Conservation (phyloP, 176 grass and related monocot genomes). For the Oryza meyeriana region DNA sequence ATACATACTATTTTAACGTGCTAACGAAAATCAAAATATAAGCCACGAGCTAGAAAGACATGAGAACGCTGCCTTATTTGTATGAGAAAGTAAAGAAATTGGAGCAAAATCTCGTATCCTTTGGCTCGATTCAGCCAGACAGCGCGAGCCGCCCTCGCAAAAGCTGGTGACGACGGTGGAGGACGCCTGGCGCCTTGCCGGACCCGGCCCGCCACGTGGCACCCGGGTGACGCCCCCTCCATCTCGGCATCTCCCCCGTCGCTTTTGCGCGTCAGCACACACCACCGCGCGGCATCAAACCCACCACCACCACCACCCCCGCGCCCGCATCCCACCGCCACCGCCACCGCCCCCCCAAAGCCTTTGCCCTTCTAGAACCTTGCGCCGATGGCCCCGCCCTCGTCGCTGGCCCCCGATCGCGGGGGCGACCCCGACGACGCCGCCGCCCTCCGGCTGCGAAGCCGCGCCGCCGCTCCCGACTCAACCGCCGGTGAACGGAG, state of each 20-base stretch:
- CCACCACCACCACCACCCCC: background rate
- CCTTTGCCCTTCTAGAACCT: conserved; percentile 9
- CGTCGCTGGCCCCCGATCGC: conserved; percentile 25
- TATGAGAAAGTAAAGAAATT: no score
- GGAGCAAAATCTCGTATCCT: no score
- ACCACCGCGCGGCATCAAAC: conserved; percentile 18
- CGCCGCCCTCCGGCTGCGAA: conserved; percentile 32
- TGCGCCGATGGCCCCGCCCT: conserved; percentile 22
- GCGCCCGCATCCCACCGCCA: background rate
- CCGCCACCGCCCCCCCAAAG: background rate
- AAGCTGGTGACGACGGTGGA: background rate
- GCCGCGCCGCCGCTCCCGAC: background rate
- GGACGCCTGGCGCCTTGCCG: conserved; percentile 21
- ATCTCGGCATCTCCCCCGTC: background rate
- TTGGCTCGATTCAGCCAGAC: no score
- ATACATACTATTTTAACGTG: no score
- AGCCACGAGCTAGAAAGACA: no score
- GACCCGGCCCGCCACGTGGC: conserved; percentile 9
- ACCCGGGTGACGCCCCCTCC: background rate
- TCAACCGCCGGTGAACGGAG: background rate
- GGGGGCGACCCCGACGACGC: background rate
- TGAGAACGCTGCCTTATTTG: no score
- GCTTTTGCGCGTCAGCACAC: conserved; percentile 23
- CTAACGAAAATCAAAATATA: no score
- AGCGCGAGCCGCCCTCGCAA: no score